Base-by-base conservation (phyloP, 225 moss, liverwort and hornwort genomes). In the Takakia lepidozioides region DNA sequence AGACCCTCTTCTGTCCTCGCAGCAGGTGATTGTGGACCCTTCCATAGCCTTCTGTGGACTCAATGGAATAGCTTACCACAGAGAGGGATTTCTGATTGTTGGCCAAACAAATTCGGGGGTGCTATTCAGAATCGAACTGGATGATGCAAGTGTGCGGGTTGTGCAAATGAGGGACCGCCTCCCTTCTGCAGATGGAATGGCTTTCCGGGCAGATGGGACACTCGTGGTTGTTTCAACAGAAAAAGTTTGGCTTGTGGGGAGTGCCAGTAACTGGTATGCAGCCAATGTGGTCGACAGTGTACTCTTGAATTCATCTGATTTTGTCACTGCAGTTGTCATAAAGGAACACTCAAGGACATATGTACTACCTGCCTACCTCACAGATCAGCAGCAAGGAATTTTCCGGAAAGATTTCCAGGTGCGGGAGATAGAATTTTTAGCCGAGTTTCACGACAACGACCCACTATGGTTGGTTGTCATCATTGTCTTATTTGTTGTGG, bases 31-130 rank as follows among this genome's bases (percentile, higher is more conserved):
- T 24, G 46, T 16, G 43, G 48, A 59, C 21, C 8, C 20, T 11
- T 34, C 49, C 21, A 29, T 28, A 20, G 8, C 25, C 28, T 37
- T 36, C 1, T 19, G 25, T 15, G 68, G 73, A 17, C 23, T 70
- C 0, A 89, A 81, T 29, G 93, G 89, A 19, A 80, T 93, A 19
- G 84, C 74, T 3, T 73, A 68, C 46, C 38, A 59, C 4, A 38
- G 27, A 44, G 60, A 69, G 14, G 89, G 76, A 4, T 58, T 63
- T 27, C 61, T 89, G 2, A 58, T 88, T 5, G 68, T 79, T 16
- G 56, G 44, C 11, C 89, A 89, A 67, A 49, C 72, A 5, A 86
- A 80, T 51, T 84, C 89, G 2, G 93, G 93, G 21, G 74, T 72
- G 3, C 49, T 93, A 48, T 81, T 86, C 11, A 83, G 78, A 49